Evolutionary conservation across 768 basidiomycete species (phyloP), one percentile per base, ranked within the genome.

Genomic region (Suillus luteus): DNA sequence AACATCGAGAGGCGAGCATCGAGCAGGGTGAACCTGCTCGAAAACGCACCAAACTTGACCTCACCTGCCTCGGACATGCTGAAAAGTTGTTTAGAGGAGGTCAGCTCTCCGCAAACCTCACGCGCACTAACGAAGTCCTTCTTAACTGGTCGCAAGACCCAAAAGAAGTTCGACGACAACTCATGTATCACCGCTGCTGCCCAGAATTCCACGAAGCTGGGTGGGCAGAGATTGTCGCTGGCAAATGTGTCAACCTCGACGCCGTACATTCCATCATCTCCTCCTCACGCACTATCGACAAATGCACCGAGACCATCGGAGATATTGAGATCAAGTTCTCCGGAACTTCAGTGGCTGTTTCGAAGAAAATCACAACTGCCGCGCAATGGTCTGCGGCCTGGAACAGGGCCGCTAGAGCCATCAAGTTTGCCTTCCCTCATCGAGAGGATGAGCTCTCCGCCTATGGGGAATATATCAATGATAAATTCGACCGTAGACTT

Each of bases 361-460:
- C 65, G 10, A 57, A 60, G 43, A 61, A 33, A 5, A 66, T 77
- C 57, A 27, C 33, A n/a, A 66, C 68, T 14, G 44, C 46, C 3
- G 61, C 64, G 1, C 68, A 76, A 0, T 78, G 75, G 73, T 48
- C 62, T 24, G 33, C 60, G 0, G 76, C 76, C 0, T 77, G 72
- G 68, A 44, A 67, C 8, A 37, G 37, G 1, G 51, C 65, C 6
- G 17, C 51, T 1, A 51, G 63, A 40, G 74, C 77, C 0, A 62
- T 62, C 43, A 0, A 31, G 0, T 76, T 70, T 54, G 64, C 65
- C 0, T 79, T 74, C 65, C 73, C 71, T 1, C 72, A 78, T 63
- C 66, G 76, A 7, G 19, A 51, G 12, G 37, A 55, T 1, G 72
- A 78, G 52, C 73, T 80, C 17, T 8, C 31, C 0, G 38, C 27